Base-by-base conservation (phyloP, 1,139 yeast species). In the Yamadazyma triangularis region DNA sequence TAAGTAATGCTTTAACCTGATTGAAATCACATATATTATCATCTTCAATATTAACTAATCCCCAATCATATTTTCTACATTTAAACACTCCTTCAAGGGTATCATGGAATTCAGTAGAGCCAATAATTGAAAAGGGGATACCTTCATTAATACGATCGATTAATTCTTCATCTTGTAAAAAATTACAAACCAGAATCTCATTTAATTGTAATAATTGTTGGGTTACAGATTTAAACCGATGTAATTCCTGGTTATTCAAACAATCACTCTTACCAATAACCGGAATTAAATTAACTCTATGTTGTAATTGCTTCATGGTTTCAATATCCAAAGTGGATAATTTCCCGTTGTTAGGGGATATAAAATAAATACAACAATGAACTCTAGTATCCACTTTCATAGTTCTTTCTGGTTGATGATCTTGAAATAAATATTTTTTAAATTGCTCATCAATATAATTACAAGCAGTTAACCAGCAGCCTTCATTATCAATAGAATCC, bases 1-100 rank as follows among this genome's bases (percentile, higher is more conserved):
- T 58, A 25, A 81, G 48, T 7, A 78, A 50, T 9, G 67, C 63
- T 41, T 78, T 70, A 38, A 86, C 60, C 22, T 58, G 58, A 7
- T 52, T 35, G 42, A 82, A 81, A 48, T 86, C 94, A 53, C 93
- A 78, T 48, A 79, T 84, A 3, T 51, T 47, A 2, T 65, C 65
- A 45, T 84, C 77, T 40, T 80, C 88, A 23, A 81, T 76, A 40
- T 84, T 87, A 4, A 81, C 79, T 15, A 66, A 35, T 0, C 95
- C 95, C 93, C 94, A 85, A 8, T 60, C 64, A 52, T 83, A 85
- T 40, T 65, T 60, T 43, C 95, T 69, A 4, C 87, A 91, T 37
- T 79, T 63, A 3, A 78, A 75, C 2, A 47, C 29, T 12, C 56
- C 42, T 0, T 74, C 77, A 3, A 54, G 49, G 0, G 48, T 39